Base-by-base conservation (phyloP, 2,329 filamentous ascomycete species). In the Cordyceps cicadae region DNA sequence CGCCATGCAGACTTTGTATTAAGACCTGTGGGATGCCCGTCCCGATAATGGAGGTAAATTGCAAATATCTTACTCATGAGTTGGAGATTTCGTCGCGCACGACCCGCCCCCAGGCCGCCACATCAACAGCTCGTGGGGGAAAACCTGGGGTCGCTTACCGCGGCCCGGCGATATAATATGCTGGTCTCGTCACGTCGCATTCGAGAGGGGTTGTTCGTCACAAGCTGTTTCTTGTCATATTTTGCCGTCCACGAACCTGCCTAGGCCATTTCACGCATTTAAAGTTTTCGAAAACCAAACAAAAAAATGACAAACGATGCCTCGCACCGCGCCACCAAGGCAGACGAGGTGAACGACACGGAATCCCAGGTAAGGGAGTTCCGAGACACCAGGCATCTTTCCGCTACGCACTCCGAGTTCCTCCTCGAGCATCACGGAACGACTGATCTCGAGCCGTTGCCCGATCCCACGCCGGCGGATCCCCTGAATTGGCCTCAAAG, bases 401-500 rank as follows among this genome's bases (percentile, higher is more conserved):
- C 56, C 32, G 46, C 34, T 15, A 29, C 24, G 17, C 56, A 59
- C 46, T 26, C 56, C 37, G 29, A 34, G 24, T 52, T 51, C 37
- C 48, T 59, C 17, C 17, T 59, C 12, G 56, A 59, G 15, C 56
- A 37, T 1, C 24, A 51, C 41, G 56, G 48, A 17, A 59, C 56
- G 3, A n/a, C 51, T 15, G 19, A 52, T n/a, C 48, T 59, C 5
- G 46, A 51, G 21, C 48, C 56, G 37, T 52, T 51, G 24, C 54
- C 54, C 9, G 54, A 57, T 57, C 54, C 54, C 48, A 59, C 56
- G 7, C 48, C 21, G 14, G 56, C 56, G 7, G 56, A 59, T 7
- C 56, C 56, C 29, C 34, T 59, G 12, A 59, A 59, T 48, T 51
- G 56, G 56, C 56, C 56, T 15, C 56, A 37, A 17, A 17, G 37